Conservation (phyloP, 2,329 filamentous ascomycete species). For the Paraconiothyrium sp. region DNA sequence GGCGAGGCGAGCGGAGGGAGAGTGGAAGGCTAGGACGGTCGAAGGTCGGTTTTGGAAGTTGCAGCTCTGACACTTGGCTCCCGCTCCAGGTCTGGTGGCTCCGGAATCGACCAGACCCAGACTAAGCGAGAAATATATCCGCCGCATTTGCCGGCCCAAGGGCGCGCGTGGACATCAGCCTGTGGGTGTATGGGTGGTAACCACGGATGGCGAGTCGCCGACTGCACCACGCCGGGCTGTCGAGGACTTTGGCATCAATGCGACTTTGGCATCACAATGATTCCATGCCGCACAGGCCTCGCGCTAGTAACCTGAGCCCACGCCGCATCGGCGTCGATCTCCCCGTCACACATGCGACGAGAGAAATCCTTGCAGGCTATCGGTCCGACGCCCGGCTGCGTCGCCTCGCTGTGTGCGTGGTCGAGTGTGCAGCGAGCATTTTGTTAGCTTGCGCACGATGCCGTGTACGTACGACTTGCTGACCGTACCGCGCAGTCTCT, state of each 20-base stretch:
- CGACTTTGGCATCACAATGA: constrained; percentile 3
- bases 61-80: constrained; percentile 19
- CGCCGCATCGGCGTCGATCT: not conserved
- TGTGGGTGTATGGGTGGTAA: constrained; percentile 12
- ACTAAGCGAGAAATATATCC: constrained; percentile 27
- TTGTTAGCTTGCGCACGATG: too few species aligned
- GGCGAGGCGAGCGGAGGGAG: constrained; percentile 14
- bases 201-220: constrained; percentile 13
- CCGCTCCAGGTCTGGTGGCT: constrained; percentile 3
- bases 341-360: constrained; percentile 4
- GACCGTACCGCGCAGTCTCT: not conserved
- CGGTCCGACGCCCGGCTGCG: constrained; percentile 4
- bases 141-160: constrained; percentile 21
- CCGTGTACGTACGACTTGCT: too few species aligned
- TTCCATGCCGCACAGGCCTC: constrained; percentile 7
- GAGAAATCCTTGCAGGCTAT: not conserved
- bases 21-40: constrained; percentile 8
- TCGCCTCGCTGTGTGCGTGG: not conserved
- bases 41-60: constrained; percentile 18
- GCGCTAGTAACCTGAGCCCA: not conserved
- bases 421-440: too few species aligned
- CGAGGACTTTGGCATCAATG: not conserved
- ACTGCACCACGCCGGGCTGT: constrained; percentile 1
- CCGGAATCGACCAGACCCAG: constrained; percentile 15
- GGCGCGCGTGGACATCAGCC: constrained; percentile 22